Evolutionary conservation across 805 yeast genomes (phyloP).

Genomic region (Lachancea sp.): DNA sequence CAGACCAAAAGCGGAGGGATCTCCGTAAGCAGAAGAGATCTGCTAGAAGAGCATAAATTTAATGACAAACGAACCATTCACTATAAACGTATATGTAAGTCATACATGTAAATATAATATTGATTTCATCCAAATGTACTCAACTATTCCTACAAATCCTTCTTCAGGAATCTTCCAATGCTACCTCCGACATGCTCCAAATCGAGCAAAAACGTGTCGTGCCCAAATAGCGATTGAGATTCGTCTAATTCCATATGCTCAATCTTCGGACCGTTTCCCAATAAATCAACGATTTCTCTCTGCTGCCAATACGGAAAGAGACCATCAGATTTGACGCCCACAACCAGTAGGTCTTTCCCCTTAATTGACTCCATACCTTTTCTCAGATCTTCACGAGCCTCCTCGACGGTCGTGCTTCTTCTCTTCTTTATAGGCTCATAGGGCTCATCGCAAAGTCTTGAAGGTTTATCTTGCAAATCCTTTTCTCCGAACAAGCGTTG

Average conservation of each 20-base stretch:
- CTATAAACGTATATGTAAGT: background rate
- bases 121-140: background rate
- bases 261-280: slow-evolving; percentile 41
- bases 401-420: slow-evolving; percentile 46
- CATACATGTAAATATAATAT: slow-evolving; percentile 8
- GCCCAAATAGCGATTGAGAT: slow-evolving; percentile 78
- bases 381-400: slow-evolving; percentile 52
- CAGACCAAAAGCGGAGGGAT: slow-evolving; percentile 42
- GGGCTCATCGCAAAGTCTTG: slow-evolving; percentile 14
- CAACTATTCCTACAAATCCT: background rate
- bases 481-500: slow-evolving; percentile 25
- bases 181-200: slow-evolving; percentile 76
- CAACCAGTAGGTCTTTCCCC: slow-evolving; percentile 60
- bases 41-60: slow-evolving; percentile 12
- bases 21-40: slow-evolving; percentile 40
- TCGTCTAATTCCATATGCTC: slow-evolving; percentile 69
- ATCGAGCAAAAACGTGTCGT: slow-evolving; percentile 81
- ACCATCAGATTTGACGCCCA: slow-evolving; percentile 91
- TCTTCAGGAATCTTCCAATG: slow-evolving; percentile 52
- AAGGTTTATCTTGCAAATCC: slow-evolving; percentile 17
- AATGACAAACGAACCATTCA: background rate
- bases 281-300: slow-evolving; percentile 62
- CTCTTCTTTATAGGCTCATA: slow-evolving; percentile 40
- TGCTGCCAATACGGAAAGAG: slow-evolving; percentile 95
- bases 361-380: slow-evolving; percentile 60